A percentile compares a stretch with the other conserved stretches of the same genome.
Conservation (phyloP, 2,329 filamentous ascomycete species). For the Fusarium protoensiforme region DNA sequence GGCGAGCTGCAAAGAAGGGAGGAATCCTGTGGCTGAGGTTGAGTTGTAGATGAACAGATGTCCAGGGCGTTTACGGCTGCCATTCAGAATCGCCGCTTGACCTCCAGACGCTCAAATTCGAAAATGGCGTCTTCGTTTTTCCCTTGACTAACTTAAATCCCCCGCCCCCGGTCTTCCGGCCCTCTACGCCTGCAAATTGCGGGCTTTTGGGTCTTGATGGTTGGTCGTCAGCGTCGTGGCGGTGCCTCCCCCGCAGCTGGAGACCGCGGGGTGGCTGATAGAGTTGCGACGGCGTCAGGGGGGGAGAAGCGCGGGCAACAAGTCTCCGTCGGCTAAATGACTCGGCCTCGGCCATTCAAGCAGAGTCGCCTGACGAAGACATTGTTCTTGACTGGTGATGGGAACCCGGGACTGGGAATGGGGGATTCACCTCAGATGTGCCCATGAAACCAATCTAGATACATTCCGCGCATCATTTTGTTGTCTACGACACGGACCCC, state of each 20-base stretch:
- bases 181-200: slow-evolving; percentile 15
- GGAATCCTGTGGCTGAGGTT: background rate
- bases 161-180: slow-evolving; percentile 2
- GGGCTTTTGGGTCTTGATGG: slow-evolving; percentile 12
- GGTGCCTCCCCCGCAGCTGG: slow-evolving; percentile 22
- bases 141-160: slow-evolving; percentile 10
- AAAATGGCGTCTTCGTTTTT: background rate
- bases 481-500: background rate
- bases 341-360: background rate
- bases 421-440: background rate
- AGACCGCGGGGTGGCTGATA: slow-evolving; percentile 42
- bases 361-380: background rate
- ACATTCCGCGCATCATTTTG: background rate
- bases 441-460: background rate
- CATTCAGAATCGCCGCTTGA: background rate
- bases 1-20: background rate
- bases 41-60: background rate
- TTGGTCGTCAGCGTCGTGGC: slow-evolving; percentile 16
- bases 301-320: slow-evolving; percentile 5
- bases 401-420: background rate
- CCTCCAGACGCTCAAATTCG: background rate
- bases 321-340: slow-evolving; percentile 2
- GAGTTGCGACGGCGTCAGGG: slow-evolving; percentile 31
- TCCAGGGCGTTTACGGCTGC: background rate
- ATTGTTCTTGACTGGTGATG: background rate